Evolutionary conservation across 208 protist species (phyloP).

Genomic region (Acanthamoeba royreba): DNA sequence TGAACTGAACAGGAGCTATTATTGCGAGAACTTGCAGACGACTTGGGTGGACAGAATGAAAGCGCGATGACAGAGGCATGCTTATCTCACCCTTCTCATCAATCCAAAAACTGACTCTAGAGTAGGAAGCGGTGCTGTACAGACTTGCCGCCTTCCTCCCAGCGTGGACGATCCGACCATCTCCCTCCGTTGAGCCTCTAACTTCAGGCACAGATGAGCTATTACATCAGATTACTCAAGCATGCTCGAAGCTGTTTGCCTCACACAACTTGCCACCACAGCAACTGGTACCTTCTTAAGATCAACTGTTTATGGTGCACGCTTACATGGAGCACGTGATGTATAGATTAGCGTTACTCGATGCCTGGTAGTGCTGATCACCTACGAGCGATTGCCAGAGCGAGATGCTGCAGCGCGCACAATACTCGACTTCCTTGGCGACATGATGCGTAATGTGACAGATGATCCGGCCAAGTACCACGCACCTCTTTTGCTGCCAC

Average conservation of each 20-base stretch:
- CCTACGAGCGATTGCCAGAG: background rate
- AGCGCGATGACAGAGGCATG: too few species aligned
- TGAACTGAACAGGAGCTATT: too few species aligned
- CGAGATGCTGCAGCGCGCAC: background rate
- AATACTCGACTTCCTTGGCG: background rate
- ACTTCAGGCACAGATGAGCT: background rate
- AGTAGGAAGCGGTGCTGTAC: background rate
- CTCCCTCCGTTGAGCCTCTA: background rate
- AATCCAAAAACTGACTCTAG: background rate
- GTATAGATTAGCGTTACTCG: background rate
- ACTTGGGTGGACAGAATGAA: too few species aligned
- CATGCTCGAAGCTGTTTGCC: background rate
- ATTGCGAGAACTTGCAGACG: too few species aligned
- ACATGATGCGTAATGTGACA: background rate
- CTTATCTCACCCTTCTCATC: too few species aligned
- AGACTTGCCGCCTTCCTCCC: background rate
- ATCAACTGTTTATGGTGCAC: background rate
- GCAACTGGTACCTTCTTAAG: background rate
- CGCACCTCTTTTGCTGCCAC: background rate
- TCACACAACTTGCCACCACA: background rate
- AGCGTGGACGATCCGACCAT: background rate
- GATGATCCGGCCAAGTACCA: background rate
- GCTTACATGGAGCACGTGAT: background rate
- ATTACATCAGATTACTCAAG: background rate
- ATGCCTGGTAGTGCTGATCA: background rate